These are phyloP conservation scores for Solanum appendiculatum DNA, from an alignment of 257 asterid genomes.

Conservation along the genomic window DNA sequence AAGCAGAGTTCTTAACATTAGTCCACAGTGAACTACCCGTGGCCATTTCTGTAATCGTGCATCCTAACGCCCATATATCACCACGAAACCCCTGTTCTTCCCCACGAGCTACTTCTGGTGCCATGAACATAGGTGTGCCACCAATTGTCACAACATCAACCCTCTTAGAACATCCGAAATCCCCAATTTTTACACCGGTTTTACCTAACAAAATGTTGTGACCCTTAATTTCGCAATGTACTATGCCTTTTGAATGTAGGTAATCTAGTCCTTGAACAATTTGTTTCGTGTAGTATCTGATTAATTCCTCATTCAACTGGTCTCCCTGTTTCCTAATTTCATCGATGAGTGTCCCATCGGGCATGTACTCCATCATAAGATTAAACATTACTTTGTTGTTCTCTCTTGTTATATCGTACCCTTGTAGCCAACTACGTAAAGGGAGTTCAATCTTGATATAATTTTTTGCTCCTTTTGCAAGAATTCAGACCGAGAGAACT, in stretches of 20 bases:
- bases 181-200: constrained; percentile 39
- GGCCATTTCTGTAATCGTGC: constrained; percentile 67
- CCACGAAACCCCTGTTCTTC: constrained; percentile 56
- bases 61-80: constrained; percentile 76
- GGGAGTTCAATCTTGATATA: constrained; percentile 26
- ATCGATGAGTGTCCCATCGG: constrained; percentile 34
- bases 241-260: constrained; percentile 52
- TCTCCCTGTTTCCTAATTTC: constrained; percentile 19
- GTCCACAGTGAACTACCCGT: constrained; percentile 61
- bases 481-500: constrained; percentile 22
- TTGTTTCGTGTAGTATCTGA: constrained; percentile 23
- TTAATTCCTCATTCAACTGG: constrained; percentile 21
- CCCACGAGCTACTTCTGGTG: constrained; percentile 65
- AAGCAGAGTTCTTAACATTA: constrained; percentile 2
- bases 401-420: constrained; percentile 35
- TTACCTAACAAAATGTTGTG: constrained; percentile 39
- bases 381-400: constrained; percentile 25
- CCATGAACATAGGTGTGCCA: constrained; percentile 76
- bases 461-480: constrained; percentile 42
- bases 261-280: constrained; percentile 44
- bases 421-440: constrained; percentile 33
- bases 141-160: constrained; percentile 7
- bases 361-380: constrained; percentile 46
- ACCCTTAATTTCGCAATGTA: constrained; percentile 75
- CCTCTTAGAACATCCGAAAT: constrained; percentile 59